Percentiles rank a stretch among this genome's conserved stretches.
Conservation (phyloP, 495 filamentous ascomycete genomes). For the Penicillium maclennaniae region DNA sequence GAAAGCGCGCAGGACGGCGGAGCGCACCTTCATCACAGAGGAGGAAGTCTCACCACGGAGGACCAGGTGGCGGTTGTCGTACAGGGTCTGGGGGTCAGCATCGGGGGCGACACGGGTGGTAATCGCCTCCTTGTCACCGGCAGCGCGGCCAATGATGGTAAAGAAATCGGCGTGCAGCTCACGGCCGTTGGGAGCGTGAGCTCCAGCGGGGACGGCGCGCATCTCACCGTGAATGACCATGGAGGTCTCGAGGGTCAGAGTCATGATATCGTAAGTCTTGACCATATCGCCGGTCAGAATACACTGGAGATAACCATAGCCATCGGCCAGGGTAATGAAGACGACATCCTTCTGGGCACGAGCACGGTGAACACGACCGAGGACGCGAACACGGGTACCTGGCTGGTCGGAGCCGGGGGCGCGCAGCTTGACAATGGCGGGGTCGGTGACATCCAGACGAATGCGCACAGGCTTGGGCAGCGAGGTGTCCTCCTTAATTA, state of each 20-base stretch:
- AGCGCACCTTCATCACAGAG: constrained; percentile 86
- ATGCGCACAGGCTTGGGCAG: constrained; percentile 75
- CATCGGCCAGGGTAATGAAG: constrained; percentile 84
- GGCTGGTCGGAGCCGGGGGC: constrained; percentile 46
- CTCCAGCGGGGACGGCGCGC: constrained; percentile 72
- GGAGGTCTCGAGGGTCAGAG: constrained; percentile 84
- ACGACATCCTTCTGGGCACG: constrained; percentile 81
- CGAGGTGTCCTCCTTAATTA: constrained; percentile 74
- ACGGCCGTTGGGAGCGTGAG: constrained; percentile 78
- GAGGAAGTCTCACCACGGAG: constrained; percentile 86
- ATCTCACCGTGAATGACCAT: constrained; percentile 87
- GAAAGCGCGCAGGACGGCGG: constrained; percentile 80
- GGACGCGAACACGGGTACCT: constrained; percentile 76
- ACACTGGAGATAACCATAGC: constrained; percentile 87
- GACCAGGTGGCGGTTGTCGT: constrained; percentile 86
- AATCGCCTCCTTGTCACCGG: constrained; percentile 88
- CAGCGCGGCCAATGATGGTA: constrained; percentile 77
- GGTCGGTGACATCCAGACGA: constrained; percentile 63
- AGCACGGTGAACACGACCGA: constrained; percentile 81
- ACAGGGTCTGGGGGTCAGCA: constrained; percentile 75
- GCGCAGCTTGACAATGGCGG: constrained; percentile 58
- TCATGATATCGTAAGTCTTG: constrained; percentile 88
- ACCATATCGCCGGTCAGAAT: constrained; percentile 78
- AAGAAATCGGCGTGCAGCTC: constrained; percentile 96
- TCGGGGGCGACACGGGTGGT: constrained; percentile 82